These are phyloP conservation scores for Amphirosellinia nigrospora DNA, from an alignment of 495 filamentous ascomycete species.

Conservation along the genomic window DNA sequence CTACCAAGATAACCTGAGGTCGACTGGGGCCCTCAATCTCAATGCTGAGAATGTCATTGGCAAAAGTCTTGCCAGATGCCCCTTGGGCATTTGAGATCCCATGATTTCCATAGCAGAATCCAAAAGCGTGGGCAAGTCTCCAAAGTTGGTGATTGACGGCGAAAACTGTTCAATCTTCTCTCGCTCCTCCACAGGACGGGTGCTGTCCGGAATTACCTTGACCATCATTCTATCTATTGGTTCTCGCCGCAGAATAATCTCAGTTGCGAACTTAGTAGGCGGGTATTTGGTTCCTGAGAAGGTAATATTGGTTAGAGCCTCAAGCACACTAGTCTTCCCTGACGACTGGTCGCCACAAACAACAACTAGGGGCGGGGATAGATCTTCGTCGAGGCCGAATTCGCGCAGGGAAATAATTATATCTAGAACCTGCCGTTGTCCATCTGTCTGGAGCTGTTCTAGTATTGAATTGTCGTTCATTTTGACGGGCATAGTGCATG, in stretches of 20 bases:
- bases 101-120: neutral
- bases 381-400: neutral
- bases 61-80: neutral
- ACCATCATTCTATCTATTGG: neutral
- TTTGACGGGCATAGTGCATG: neutral
- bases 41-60: neutral
- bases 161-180: neutral
- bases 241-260: neutral
- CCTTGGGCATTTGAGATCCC: neutral
- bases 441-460: neutral
- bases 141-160: no score
- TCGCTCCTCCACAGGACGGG: neutral
- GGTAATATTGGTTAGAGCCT: neutral
- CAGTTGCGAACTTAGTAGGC: neutral
- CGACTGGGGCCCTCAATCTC: neutral
- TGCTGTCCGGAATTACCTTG: neutral
- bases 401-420: neutral
- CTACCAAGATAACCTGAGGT: neutral
- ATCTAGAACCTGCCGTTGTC: neutral
- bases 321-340: neutral
- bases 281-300: neutral
- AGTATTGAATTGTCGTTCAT: neutral
- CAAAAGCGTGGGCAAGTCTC: neutral
- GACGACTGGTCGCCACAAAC: neutral
- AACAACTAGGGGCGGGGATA: neutral